phyloP scores from a whole-genome alignment of 106 monocot species.

The Allium cepa region DNA sequence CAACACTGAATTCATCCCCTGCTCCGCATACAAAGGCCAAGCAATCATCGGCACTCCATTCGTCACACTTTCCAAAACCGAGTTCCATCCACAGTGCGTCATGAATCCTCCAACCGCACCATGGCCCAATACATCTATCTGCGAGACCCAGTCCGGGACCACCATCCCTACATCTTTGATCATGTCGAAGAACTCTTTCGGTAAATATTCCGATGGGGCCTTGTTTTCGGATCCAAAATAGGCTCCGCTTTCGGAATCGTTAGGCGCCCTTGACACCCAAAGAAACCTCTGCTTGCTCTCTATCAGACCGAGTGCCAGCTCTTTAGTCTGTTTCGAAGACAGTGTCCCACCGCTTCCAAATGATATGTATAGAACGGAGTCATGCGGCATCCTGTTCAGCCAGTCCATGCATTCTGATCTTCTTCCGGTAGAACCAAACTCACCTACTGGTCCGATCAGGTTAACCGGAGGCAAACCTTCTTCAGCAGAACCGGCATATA shows the following conservation, averaged over 20 bases:
- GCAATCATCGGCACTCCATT: conserved; percentile 67
- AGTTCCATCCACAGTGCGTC: conserved; percentile 83
- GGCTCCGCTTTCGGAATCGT: conserved; percentile 6
- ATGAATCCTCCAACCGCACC: conserved; percentile 43
- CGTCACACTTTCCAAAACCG: conserved; percentile 44
- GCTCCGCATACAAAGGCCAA: conserved; percentile 82
- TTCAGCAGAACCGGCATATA: background rate
- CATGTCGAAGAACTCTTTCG: conserved; percentile 50
- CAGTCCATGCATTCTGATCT: conserved; percentile 25
- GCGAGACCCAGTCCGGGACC: conserved; percentile 56
- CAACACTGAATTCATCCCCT: conserved; percentile 65
- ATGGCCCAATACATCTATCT: conserved; percentile 41
- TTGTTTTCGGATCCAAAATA: conserved; percentile 2
- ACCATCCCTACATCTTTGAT: conserved; percentile 34
- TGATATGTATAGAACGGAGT: conserved; percentile 49
- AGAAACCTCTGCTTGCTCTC: conserved; percentile 40
- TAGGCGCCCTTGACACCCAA: conserved; percentile 40
- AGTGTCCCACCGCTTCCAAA: conserved; percentile 62
- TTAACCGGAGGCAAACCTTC: conserved; percentile 10
- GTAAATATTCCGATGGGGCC: conserved; percentile 26
- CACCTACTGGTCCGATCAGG: conserved; percentile 37
- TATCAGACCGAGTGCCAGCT: conserved; percentile 53
- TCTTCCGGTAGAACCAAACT: background rate
- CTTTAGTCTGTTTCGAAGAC: conserved; percentile 24
- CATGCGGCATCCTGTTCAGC: conserved; percentile 37